Conservation (phyloP, 2,329 filamentous ascomycete species). For the Fusarium metavorans region DNA sequence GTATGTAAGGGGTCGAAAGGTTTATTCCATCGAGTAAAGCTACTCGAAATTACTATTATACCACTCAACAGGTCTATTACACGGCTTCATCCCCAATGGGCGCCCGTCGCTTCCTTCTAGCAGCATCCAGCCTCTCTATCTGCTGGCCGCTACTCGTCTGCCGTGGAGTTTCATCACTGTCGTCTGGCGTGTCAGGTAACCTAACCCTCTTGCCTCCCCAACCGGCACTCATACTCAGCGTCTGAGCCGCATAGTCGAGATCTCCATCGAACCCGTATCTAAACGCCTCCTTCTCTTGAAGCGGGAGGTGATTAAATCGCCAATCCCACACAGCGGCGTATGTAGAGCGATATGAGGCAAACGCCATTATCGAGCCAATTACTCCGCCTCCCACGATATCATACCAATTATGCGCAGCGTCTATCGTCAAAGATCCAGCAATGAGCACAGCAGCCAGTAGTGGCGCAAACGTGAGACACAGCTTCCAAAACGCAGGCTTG, state of each 20-base stretch:
- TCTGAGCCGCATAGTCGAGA: conserved; percentile 33
- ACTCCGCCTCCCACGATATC: conserved; percentile 75
- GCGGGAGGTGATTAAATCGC: conserved; percentile 73
- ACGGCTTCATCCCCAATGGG: conserved; percentile 37
- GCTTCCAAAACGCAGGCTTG: conserved; percentile 80
- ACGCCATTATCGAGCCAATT: conserved; percentile 75
- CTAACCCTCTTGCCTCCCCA: conserved; percentile 43
- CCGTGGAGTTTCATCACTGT: conserved; percentile 20
- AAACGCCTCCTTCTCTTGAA: conserved; percentile 57
- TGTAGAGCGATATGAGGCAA: conserved; percentile 74
- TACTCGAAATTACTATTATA: background rate
- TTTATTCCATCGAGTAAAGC: conserved; percentile 24
- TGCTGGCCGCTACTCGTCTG: conserved; percentile 35
- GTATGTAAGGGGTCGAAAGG: conserved; percentile 61
- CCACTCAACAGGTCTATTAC: background rate
- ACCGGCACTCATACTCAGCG: conserved; percentile 40
- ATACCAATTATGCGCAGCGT: conserved; percentile 82
- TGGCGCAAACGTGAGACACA: conserved; percentile 60
- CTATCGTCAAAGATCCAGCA: conserved; percentile 76
- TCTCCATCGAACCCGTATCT: conserved; percentile 34
- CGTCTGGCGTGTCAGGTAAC: conserved; percentile 18
- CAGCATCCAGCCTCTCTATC: conserved; percentile 28
- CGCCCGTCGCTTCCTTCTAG: conserved; percentile 26
- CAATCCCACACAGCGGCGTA: conserved; percentile 78
- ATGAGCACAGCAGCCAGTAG: conserved; percentile 60